Evolutionary conservation across 495 filamentous ascomycete species (phyloP).

Genomic region (Penicillium waksmanii): DNA sequence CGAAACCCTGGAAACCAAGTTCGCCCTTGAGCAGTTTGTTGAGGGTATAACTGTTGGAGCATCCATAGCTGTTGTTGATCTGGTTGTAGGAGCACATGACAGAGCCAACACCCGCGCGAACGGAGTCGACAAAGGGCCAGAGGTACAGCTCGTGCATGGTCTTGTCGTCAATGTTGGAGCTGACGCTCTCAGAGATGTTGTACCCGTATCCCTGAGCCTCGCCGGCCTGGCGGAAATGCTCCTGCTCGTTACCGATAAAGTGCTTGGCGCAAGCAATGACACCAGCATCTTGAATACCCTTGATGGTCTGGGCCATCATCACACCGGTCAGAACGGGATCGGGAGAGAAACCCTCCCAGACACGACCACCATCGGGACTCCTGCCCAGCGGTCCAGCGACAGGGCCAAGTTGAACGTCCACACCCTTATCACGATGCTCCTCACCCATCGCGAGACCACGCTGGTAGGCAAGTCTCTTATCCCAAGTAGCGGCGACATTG

Average conservation of each 20-base stretch:
- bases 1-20: constrained; percentile 91
- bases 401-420: constrained; percentile 85
- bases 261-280: constrained; percentile 85
- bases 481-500: constrained; percentile 82
- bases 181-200: constrained; percentile 65
- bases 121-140: constrained; percentile 81
- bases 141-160: constrained; percentile 96
- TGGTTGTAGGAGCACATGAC: constrained; percentile 97
- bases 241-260: constrained; percentile 72
- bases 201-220: constrained; percentile 66
- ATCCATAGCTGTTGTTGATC: constrained; percentile 72
- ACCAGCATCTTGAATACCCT: constrained; percentile 81
- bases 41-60: constrained; percentile 70
- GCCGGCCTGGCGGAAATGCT: constrained; percentile 80
- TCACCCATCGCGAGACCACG: constrained; percentile 80
- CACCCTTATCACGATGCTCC: constrained; percentile 80
- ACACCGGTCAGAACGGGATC: constrained; percentile 79
- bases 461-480: constrained; percentile 69
- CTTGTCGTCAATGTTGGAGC: constrained; percentile 88
- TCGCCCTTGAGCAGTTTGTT: constrained; percentile 90
- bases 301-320: constrained; percentile 72
- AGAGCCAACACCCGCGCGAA: constrained; percentile 76
- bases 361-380: constrained; percentile 77
- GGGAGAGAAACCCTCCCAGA: constrained; percentile 76
- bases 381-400: constrained; percentile 86